phyloP scores from a whole-genome alignment of 2,329 filamentous ascomycete species.

The Ceratocystis colombiana region DNA sequence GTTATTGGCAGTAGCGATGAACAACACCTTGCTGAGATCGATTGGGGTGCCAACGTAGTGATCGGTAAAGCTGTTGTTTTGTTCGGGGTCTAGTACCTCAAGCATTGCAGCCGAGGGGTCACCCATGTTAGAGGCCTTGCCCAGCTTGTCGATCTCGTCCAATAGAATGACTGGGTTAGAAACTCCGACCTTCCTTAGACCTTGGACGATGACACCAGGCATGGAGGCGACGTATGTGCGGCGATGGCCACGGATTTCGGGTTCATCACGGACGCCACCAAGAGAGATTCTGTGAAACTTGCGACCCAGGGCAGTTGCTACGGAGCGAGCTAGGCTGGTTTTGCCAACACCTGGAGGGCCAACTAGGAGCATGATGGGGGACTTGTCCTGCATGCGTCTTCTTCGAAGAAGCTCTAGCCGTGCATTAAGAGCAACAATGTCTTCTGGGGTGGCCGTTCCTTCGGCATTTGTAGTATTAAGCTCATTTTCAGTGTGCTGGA shows the following conservation, averaged over 20 bases:
- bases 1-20: constrained; percentile 93
- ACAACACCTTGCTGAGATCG: constrained; percentile 90
- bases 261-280: constrained; percentile 89
- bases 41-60: constrained; percentile 95
- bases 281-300: constrained; percentile 97
- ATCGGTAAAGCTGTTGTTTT: constrained; percentile 89
- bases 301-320: constrained; percentile 80
- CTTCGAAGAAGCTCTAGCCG: constrained; percentile 68
- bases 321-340: constrained; percentile 86
- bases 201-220: constrained; percentile 89
- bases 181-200: constrained; percentile 88
- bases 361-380: constrained; percentile 84
- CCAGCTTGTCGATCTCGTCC: constrained; percentile 97
- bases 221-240: constrained; percentile 98
- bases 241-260: constrained; percentile 89
- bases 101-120: constrained; percentile 97
- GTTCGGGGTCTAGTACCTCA: constrained; percentile 92
- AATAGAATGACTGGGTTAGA: constrained; percentile 91
- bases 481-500: constrained; percentile 55
- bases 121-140: constrained; percentile 80
- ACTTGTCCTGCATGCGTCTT: constrained; percentile 85
- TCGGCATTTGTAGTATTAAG: constrained; percentile 33
- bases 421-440: constrained; percentile 37
- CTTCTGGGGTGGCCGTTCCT: constrained; percentile 32
- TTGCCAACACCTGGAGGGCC: constrained; percentile 93